Base-by-base conservation (phyloP, 177 flowering plant genomes). In the Telopea speciosissima region DNA sequence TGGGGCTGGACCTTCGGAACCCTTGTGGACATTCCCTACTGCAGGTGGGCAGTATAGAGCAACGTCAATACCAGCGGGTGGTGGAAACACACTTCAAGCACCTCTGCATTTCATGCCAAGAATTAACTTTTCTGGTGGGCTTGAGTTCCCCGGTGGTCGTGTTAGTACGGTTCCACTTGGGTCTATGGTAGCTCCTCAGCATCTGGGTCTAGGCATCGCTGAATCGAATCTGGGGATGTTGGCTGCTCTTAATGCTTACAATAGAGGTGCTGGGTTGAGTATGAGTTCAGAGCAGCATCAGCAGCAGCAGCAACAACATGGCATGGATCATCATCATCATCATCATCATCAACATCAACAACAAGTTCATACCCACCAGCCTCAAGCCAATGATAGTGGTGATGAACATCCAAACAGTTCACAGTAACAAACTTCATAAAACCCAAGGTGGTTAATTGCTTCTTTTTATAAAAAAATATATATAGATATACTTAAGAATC, bases 211-310 rank as follows among this genome's bases (percentile, higher is more conserved):
- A 8, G 90, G 90, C 14, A 77, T 83, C 54, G 73, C 86, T 0
- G 97, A 91, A 21, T 76, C 89, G 0, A 89, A 91, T 74, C 64
- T 91, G 75, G 94, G 97, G 2, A 89, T 91, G 94, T 70, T 91
- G 65, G 92, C 92, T 0, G 91, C 93, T n/a, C 77, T 91, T 0
- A 88, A 89, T 74, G 88, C 91, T 21, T 87, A 79, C 65, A 81
- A 84, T 1, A 78, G 90, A 73, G 80, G 81, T 14, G 80, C 42
- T 56, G 73, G 83, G 7, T 75, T 84, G 70, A 86, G 79, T 49
- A 80, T 87, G 79, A 87, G 80, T 75, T 80, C 83, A 0, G 87
- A 84, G 61, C 84, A 36, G 40, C 40, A 36, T 5, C 40, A 36
- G 40, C 40, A 36, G 40, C 40, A 36, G 40, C 40, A 36, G 6